Percentiles rank a stretch among this genome's conserved stretches.
Conservation (phyloP, 2,329 filamentous ascomycete species). For the Hypoxylon sp. region DNA sequence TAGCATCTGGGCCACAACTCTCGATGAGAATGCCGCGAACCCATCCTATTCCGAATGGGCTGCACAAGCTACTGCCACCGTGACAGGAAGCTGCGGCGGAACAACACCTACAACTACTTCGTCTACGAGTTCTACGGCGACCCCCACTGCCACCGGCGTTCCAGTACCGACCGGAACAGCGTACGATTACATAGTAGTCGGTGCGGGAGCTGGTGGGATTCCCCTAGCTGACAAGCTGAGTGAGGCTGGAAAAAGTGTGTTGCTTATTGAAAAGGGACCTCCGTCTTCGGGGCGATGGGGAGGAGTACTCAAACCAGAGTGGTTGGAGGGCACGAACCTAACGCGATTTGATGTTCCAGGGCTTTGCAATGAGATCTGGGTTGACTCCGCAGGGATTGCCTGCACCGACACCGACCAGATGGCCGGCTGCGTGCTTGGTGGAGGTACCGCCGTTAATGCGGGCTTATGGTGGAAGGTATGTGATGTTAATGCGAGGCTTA, state of each 20-base stretch:
- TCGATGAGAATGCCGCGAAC: conserved; percentile 54
- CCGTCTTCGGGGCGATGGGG: conserved; percentile 73
- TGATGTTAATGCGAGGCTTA: conserved; percentile 38
- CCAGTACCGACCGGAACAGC: conserved; percentile 54
- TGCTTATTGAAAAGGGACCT: conserved; percentile 71
- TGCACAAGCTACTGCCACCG: conserved; percentile 57
- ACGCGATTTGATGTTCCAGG: conserved; percentile 79
- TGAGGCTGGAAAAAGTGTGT: conserved; percentile 72
- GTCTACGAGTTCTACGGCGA: conserved; percentile 40
- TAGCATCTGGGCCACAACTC: conserved; percentile 63
- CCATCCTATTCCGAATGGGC: conserved; percentile 59
- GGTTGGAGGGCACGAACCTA: conserved; percentile 68
- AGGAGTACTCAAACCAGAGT: conserved; percentile 68
- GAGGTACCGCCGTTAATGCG: conserved; percentile 74
- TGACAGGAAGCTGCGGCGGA: conserved; percentile 52
- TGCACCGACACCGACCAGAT: conserved; percentile 78
- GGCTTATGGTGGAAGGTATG: conserved; percentile 73
- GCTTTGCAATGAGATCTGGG: conserved; percentile 78
- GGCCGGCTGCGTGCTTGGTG: conserved; percentile 79
- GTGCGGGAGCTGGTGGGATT: conserved; percentile 70
- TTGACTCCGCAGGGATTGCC: conserved; percentile 71
- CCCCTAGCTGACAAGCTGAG: conserved; percentile 71
- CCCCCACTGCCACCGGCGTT: conserved; percentile 48
- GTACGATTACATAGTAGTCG: conserved; percentile 72
- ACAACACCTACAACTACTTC: conserved; percentile 46